These are phyloP conservation scores for Pseudogymnoascus pannorum DNA, from an alignment of 2,329 filamentous ascomycete species.

Conservation along the genomic window DNA sequence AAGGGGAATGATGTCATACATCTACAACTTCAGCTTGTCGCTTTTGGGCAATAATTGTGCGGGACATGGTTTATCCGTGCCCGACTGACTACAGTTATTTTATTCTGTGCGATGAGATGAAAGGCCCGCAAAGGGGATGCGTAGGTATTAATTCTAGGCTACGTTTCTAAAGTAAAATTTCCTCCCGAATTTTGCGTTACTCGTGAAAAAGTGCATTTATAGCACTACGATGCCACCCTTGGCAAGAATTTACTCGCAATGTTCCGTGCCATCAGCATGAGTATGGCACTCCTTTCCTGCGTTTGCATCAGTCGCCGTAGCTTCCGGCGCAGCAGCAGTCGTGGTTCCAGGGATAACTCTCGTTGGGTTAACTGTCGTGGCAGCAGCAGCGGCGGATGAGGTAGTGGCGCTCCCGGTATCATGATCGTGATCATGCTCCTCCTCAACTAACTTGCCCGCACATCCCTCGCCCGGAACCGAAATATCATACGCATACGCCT, in stretches of 20 bases:
- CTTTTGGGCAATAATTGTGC: not conserved
- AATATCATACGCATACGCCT: slow-evolving; percentile 59
- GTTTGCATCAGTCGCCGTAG: slow-evolving; percentile 11
- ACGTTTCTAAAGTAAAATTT: not conserved
- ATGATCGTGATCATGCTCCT: slow-evolving; percentile 8
- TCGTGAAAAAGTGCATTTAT: not conserved
- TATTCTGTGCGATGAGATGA: not conserved
- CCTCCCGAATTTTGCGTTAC: not conserved
- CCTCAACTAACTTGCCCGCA: slow-evolving; percentile 35
- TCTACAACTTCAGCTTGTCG: not conserved
- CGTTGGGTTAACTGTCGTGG: slow-evolving; percentile 12
- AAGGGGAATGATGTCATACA: not conserved
- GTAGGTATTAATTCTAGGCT: not conserved
- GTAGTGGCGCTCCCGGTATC: slow-evolving; percentile 13
- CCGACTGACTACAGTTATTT: not conserved
- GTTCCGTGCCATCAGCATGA: slow-evolving; percentile 33
- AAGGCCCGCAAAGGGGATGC: not conserved
- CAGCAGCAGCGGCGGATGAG: slow-evolving; percentile 12
- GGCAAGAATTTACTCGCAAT: slow-evolving; percentile 28
- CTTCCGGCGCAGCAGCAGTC: slow-evolving; percentile 13
- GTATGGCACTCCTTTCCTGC: slow-evolving; percentile 33
- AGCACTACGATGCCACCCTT: not conserved
- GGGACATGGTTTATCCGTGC: not conserved
- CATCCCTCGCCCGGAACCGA: slow-evolving; percentile 57
- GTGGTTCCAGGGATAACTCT: slow-evolving; percentile 10